Evolutionary conservation across 164 flowering plant species (phyloP).

Genomic region (Akebia trifoliata): DNA sequence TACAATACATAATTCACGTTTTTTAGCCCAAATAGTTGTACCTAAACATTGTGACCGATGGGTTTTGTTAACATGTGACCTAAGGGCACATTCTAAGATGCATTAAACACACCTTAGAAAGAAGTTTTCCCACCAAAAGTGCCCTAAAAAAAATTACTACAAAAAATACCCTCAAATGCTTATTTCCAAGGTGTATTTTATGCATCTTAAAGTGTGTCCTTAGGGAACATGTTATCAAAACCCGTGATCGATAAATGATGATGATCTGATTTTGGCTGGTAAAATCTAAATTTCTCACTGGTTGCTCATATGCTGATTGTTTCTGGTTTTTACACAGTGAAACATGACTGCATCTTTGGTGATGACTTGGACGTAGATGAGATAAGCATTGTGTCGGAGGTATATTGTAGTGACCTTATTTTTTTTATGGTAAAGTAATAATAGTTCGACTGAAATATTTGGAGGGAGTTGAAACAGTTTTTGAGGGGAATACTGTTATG

Average conservation of each 20-base stretch:
- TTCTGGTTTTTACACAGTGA: conserved; percentile 47
- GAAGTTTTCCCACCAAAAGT: too few species aligned
- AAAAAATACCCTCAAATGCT: too few species aligned
- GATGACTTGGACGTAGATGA: conserved; percentile 68
- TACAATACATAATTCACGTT: too few species aligned
- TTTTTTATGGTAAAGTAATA: background rate
- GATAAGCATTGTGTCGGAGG: conserved; percentile 74
- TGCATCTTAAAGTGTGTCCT: too few species aligned
- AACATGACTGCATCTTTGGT: conserved; percentile 93
- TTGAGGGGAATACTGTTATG: background rate
- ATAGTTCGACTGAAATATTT: background rate
- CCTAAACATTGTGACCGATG: too few species aligned
- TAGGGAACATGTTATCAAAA: background rate
- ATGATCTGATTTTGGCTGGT: conserved; percentile 1
- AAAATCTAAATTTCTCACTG: too few species aligned
- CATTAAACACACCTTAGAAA: too few species aligned
- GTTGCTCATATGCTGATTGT: conserved; percentile 6
- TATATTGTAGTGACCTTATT: conserved; percentile 18
- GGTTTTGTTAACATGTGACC: too few species aligned
- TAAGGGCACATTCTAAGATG: too few species aligned
- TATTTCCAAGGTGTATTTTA: too few species aligned
- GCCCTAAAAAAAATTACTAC: too few species aligned
- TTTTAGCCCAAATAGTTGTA: too few species aligned
- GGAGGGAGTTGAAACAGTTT: background rate
- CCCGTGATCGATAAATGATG: background rate